A percentile compares a stretch with the other conserved stretches of the same genome.
Evolutionary conservation across 2,329 filamentous ascomycete genomes (phyloP).

Genomic region (Fusarium brevicatenulatum): DNA sequence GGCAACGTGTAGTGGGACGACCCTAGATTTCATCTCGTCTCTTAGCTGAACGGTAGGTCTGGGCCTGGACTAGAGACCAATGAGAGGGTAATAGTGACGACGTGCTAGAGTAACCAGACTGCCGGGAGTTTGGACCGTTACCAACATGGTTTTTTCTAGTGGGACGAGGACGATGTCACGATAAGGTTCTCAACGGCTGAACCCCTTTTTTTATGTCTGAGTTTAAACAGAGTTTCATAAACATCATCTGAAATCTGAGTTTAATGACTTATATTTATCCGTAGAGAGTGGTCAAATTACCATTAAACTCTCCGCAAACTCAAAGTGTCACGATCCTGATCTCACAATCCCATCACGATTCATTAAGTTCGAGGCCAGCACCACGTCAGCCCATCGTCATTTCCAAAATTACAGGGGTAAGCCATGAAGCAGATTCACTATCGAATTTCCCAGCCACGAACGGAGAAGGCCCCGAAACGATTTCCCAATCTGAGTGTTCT

Average conservation of each 20-base stretch:
- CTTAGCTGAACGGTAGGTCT: not conserved
- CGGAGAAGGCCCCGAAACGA: not conserved
- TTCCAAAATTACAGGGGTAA: not conserved
- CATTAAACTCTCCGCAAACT: not conserved
- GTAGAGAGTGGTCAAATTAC: rapidly evolving
- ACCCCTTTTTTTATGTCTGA: not conserved
- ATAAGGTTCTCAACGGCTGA: not conserved
- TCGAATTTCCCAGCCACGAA: not conserved
- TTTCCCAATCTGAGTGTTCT: not conserved
- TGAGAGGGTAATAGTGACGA: not conserved
- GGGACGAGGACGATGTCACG: not conserved
- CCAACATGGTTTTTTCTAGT: not conserved
- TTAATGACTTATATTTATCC: not conserved
- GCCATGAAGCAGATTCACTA: not conserved
- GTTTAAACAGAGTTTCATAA: not conserved
- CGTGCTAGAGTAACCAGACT: not conserved
- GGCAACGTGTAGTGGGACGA: not conserved
- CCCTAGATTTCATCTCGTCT: not conserved
- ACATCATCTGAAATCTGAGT: rapidly evolving
- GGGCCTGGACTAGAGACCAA: not conserved
- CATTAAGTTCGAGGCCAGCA: not conserved
- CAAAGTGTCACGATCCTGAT: not conserved
- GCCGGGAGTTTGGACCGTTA: not conserved
- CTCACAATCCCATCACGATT: not conserved
- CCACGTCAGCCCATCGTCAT: not conserved